Conservation (phyloP, 129 eudicot genomes). For the Pulicaria dysenterica region DNA sequence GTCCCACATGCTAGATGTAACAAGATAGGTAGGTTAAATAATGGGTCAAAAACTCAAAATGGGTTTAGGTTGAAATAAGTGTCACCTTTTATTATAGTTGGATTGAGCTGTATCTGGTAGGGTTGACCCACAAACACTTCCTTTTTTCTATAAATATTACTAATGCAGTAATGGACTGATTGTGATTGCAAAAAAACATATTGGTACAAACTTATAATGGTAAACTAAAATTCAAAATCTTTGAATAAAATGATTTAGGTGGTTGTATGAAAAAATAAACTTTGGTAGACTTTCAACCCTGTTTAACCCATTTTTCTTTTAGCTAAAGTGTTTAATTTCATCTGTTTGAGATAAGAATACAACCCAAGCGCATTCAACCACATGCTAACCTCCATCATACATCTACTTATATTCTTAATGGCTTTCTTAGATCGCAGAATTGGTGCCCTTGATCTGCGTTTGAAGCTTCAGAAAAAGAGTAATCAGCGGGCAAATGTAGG, state of each 20-base stretch:
- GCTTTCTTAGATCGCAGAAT: conserved; percentile 53
- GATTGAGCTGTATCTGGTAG: background rate
- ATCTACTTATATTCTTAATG: conserved; percentile 4
- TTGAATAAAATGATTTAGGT: background rate
- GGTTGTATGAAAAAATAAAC: background rate
- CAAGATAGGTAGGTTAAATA: background rate
- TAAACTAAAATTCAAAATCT: background rate
- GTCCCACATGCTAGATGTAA: background rate
- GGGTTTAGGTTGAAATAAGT: background rate
- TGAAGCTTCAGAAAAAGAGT: conserved; percentile 85
- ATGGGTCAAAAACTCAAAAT: background rate
- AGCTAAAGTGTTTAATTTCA: background rate
- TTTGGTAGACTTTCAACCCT: background rate
- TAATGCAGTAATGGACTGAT: background rate
- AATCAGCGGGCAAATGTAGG: conserved; percentile 43
- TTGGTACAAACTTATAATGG: background rate
- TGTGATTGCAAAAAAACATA: background rate
- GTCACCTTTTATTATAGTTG: background rate
- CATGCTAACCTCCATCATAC: conserved; percentile 1
- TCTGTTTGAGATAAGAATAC: background rate
- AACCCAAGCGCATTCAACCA: background rate
- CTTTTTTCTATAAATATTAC: background rate
- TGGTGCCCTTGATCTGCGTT: conserved; percentile 82
- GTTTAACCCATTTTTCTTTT: background rate
- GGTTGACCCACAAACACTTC: background rate